Base-by-base conservation (phyloP, 352 stramenopile species). In the Phytophthora citrophthora region DNA sequence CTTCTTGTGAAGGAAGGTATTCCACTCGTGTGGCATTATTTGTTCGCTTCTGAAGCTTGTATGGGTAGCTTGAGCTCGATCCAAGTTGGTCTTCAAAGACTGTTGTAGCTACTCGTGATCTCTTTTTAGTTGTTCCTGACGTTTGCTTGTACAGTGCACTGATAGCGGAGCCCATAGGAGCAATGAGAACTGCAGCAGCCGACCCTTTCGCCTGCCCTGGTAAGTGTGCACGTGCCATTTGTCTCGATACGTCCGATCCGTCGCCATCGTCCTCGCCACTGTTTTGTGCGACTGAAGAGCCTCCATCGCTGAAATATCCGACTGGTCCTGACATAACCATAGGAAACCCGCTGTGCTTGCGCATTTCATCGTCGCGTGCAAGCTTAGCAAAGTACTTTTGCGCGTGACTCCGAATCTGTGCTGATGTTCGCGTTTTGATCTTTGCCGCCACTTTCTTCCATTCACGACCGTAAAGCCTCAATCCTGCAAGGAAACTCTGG, bases 371-470 rank as follows among this genome's bases (percentile, higher is more conserved):
- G 49, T 95, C 88, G 10, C 88, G 86, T 2, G 88, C 81, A 11
- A 95, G 79, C 50, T 94, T 95, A 16, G 86, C 85, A 66, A 95
- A 95, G 54, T 95, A 95, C 57, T 95, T 95, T 63, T 95, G 86
- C 7, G 86, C 86, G 55, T 94, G 86, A 49, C 82, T 94, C 15
- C 86, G 84, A 44, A 94, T 94, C 63, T 94, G 88, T 23, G 86
- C 88, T 11, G 88, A 93, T 40, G 86, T 94, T n/a, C 88, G 82
- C 2, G 88, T 94, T 70, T 93, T 93, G 59, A 95, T 94, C 69
- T 93, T 94, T 47, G 81, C 85, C n/a, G 88, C 88, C 13, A 95
- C 86, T 77, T 98, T 98, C 71, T 99, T 99, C 97, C 97, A 99
- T 70, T 99, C 94, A 40, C 97, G 96, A 5, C 97, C 97, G 66